phyloP scores from a whole-genome alignment of 441 rosid species.

The Raphanus hybrid region DNA sequence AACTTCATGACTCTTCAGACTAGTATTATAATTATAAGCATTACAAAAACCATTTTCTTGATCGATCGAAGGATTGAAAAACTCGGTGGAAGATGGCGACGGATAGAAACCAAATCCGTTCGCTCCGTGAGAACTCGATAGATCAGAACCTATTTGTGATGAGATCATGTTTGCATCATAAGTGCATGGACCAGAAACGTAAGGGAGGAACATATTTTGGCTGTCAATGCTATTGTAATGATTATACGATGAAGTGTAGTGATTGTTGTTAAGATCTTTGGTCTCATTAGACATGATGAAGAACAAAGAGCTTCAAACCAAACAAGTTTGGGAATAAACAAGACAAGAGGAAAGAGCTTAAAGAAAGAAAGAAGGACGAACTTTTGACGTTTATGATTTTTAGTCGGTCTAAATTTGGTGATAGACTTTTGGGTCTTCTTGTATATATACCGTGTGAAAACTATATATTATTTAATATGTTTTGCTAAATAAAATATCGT shows the following conservation, averaged over 20 bases:
- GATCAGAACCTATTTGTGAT: slow-evolving; percentile 51
- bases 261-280: slow-evolving; percentile 41
- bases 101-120: slow-evolving; percentile 55
- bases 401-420: slow-evolving; percentile 39
- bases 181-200: slow-evolving; percentile 39
- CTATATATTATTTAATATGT: slow-evolving; percentile 22
- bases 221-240: slow-evolving; percentile 35
- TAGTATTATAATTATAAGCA: slow-evolving; percentile 30
- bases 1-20: slow-evolving; percentile 22
- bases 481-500: slow-evolving; percentile 2
- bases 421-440: slow-evolving; percentile 42
- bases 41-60: slow-evolving; percentile 35
- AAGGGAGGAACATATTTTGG: slow-evolving; percentile 38
- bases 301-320: slow-evolving; percentile 5
- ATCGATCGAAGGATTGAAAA: slow-evolving; percentile 39
- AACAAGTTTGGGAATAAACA: background rate
- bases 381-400: slow-evolving; percentile 30
- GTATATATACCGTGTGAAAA: slow-evolving; percentile 42
- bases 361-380: background rate
- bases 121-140: slow-evolving; percentile 47
- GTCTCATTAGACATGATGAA: slow-evolving; percentile 51
- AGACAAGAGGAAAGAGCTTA: background rate
- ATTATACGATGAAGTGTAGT: slow-evolving; percentile 44
- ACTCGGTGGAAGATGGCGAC: slow-evolving; percentile 58
- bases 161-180: slow-evolving; percentile 46